Evolutionary conservation across 257 asterid genomes (phyloP).

Genomic region (Ehretia macrophylla): DNA sequence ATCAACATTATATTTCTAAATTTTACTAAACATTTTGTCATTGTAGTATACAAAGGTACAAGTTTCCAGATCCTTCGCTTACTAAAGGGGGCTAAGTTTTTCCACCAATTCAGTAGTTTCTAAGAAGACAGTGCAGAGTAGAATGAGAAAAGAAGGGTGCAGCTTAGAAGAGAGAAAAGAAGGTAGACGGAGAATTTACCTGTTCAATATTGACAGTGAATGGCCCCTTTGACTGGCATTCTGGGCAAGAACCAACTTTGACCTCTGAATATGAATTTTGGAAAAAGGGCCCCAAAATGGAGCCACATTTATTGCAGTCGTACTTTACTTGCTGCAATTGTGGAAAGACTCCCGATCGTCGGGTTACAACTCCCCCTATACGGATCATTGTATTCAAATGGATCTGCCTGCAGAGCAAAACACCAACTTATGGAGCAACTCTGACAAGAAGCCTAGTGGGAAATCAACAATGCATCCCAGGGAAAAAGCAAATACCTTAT

Average conservation of each 20-base stretch:
- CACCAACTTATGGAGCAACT: neutral
- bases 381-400: constrained; percentile 98
- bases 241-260: constrained; percentile 96
- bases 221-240: constrained; percentile 95
- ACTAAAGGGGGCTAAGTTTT: no score
- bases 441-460: neutral
- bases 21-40: no score
- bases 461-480: neutral
- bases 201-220: constrained; percentile 92
- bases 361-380: constrained; percentile 94
- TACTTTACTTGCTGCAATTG: constrained; percentile 95
- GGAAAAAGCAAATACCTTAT: constrained; percentile 47
- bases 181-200: no score
- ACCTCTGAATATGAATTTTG: constrained; percentile 98
- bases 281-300: constrained; percentile 91
- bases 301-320: constrained; percentile 85
- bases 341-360: constrained; percentile 97
- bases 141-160: no score
- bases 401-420: constrained; percentile 66
- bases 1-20: no score
- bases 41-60: no score
- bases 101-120: neutral
- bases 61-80: no score
- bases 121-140: neutral
- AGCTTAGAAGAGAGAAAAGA: no score